Base-by-base conservation (phyloP, 2,329 filamentous ascomycete genomes). In the Stenocarpella maydis region DNA sequence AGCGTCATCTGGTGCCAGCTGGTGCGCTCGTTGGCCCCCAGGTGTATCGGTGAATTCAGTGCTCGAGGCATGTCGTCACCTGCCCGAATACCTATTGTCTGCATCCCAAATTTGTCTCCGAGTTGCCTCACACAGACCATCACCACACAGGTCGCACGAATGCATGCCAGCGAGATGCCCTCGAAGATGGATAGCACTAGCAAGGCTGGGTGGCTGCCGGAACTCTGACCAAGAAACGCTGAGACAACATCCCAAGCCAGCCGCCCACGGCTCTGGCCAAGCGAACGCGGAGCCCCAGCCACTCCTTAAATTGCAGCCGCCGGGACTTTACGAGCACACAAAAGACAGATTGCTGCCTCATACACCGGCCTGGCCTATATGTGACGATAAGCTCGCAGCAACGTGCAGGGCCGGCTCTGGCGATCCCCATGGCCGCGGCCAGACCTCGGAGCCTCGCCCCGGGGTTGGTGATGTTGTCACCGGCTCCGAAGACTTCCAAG, bases 401-500 rank as follows among this genome's bases (percentile, higher is more conserved):
- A 19, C 41, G 58, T 26, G 41, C 58, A 3, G 21, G 24, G n/a
- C n/a, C 14, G 34, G 28, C 17, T 37, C 28, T 63, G 43, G 43
- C 43, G 43, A 45, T 19, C 41, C n/a, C 41, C n/a, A 47, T 34
- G 39, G 58, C 58, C 28, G 17, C 58, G 41, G 43, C 58, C 15
- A 63, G 58, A 63, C 58, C 43, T 63, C 28, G 58, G 43, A 49
- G 41, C n/a, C 34, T 37, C 58, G 10, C 12, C n/a, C 12, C 43
- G 28, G 43, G 10, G 58, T 24, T 63, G 34, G 58, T 63, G 58
- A 37, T 49, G 19, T 63, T 37, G 58, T 7, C n/a, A 26, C n/a
- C n/a, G 14, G 21, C 28, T 63, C 28, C 24, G 31, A 28, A 26
- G n/a, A 19, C 7, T 12, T 19, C 19, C 14, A 49, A 63, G 49